Percentiles rank a stretch among this genome's conserved stretches.
These are phyloP conservation scores for Saccharomyces pastorianus DNA, from an alignment of 1,139 yeast species.

Conservation along the genomic window DNA sequence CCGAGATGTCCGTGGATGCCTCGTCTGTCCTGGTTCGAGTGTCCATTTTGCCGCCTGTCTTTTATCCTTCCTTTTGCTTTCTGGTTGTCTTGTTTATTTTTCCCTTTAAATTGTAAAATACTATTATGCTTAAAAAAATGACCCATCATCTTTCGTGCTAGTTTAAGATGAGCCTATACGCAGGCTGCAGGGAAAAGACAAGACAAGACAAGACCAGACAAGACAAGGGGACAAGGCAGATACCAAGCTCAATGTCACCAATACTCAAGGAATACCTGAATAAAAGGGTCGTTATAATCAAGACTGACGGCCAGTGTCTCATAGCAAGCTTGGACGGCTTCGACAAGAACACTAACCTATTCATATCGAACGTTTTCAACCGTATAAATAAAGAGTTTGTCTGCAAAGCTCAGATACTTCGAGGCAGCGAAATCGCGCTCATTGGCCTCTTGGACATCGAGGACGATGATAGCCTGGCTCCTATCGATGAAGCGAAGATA, in stretches of 20 bases:
- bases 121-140: background rate
- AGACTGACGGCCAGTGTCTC: slow-evolving; percentile 74
- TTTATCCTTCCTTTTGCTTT: too few relatives aligned
- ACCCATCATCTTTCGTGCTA: background rate
- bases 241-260: slow-evolving; percentile 25
- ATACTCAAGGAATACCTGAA: slow-evolving; percentile 27
- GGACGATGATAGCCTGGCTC: slow-evolving; percentile 14
- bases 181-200: background rate
- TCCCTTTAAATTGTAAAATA: background rate
- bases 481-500: background rate
- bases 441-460: slow-evolving; percentile 60
- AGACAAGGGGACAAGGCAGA: too few relatives aligned
- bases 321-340: slow-evolving; percentile 68
- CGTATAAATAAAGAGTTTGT: slow-evolving; percentile 32
- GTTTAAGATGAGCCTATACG: background rate
- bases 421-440: slow-evolving; percentile 79
- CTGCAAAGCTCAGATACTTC: slow-evolving; percentile 37
- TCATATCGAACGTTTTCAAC: slow-evolving; percentile 56
- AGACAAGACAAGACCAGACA: slow-evolving; percentile 8
- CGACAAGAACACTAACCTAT: slow-evolving; percentile 71
- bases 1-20: slow-evolving; percentile 3
- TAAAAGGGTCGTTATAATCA: slow-evolving; percentile 56
- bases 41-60: background rate
- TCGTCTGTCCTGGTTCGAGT: background rate
- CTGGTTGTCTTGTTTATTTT: background rate